Base-by-base conservation (phyloP, 306 rosid genomes). In the Chamaecrista fasciculata region DNA sequence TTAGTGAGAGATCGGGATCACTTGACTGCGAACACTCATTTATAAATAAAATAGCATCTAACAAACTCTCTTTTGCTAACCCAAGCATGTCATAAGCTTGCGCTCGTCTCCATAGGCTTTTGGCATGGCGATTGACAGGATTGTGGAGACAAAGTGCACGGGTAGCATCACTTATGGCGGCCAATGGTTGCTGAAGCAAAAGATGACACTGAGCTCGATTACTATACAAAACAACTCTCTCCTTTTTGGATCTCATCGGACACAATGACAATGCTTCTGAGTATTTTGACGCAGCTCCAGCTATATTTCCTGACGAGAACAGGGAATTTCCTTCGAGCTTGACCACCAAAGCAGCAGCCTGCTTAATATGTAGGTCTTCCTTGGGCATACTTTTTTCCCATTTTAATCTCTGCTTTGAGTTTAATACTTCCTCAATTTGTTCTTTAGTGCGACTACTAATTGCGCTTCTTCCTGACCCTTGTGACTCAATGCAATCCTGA, bases 71-170 rank as follows among this genome's bases (percentile, higher is more conserved):
- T 66, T 91, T 95, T 5, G 97, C 96, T 69, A 84, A 75, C 28
- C 97, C 99, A 66, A 95, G 89, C 97, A 95, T 91, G 83, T 95
- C 99, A 39, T 95, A 91, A 33, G 99, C 97, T 79, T 95, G 99
- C 50, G 99, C 97, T 83, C 97, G 85, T 79, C 99, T 91, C 97
- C 99, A 95, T 6, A 95, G 92, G 73, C 97, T 91, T 83, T 95
- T 95, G 75, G 99, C 99, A 73, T 95, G 99, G 31, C 96, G 96
- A 75, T 95, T 91, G 59, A 87, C 88, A 28, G 97, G 97, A 78
- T 76, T 88, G 84, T 95, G 99, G 71, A 95, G 99, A 81, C 96
- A 88, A 5, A 95, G 92, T 63, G 99, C 97, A 26, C 88, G 84
- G 20, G 99, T 95, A 66, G 99, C 97, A 81, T 95, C 99, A 73